These are phyloP conservation scores for Agrocybe chaxingu DNA, from an alignment of 768 basidiomycete species.

Conservation along the genomic window DNA sequence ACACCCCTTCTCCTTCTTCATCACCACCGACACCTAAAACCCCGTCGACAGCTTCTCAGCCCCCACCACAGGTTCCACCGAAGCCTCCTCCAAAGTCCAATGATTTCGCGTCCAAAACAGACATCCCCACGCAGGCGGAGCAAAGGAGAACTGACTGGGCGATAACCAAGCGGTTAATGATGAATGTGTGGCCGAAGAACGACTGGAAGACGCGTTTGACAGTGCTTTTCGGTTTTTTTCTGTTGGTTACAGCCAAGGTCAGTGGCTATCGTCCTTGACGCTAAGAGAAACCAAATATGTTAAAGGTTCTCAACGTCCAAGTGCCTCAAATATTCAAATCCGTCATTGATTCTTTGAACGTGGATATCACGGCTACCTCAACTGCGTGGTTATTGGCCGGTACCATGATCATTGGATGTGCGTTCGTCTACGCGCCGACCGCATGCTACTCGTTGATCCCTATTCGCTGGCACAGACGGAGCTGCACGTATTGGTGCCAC, in stretches of 20 bases:
- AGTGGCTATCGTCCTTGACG: slow-evolving; percentile 15
- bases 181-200: slow-evolving; percentile 89
- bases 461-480: slow-evolving; percentile 62
- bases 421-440: slow-evolving; percentile 26
- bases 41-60: neutral
- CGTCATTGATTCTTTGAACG: slow-evolving; percentile 86
- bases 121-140: slow-evolving; percentile 33
- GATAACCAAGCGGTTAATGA: slow-evolving; percentile 78
- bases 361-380: slow-evolving; percentile 67
- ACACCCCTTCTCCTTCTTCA: neutral
- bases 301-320: slow-evolving; percentile 90
- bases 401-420: slow-evolving; percentile 88
- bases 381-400: slow-evolving; percentile 93
- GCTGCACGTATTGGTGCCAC: slow-evolving; percentile 87
- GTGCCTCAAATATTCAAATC: slow-evolving; percentile 96
- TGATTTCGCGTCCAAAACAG: slow-evolving; percentile 1
- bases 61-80: neutral
- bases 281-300: neutral
- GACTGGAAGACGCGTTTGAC: slow-evolving; percentile 81
- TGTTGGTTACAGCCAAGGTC: slow-evolving; percentile 87
- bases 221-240: slow-evolving; percentile 76
- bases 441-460: neutral
- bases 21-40: slow-evolving; percentile 1
- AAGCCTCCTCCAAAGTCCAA: neutral
- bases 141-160: slow-evolving; percentile 81